phyloP scores from a whole-genome alignment of 164 flowering plant genomes.

The Chimonanthus praecox region DNA sequence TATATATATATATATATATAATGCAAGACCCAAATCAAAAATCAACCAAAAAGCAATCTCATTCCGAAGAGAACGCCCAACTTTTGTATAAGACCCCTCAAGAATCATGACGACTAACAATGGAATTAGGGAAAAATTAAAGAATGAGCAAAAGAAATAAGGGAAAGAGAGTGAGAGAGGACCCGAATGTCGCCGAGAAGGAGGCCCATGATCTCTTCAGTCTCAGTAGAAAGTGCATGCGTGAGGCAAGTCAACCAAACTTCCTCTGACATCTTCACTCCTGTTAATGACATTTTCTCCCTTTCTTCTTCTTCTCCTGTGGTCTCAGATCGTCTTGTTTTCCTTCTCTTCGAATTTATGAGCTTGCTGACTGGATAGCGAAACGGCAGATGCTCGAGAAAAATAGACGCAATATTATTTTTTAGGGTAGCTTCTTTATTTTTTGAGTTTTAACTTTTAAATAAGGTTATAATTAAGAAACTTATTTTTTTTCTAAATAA shows the following conservation, averaged over 20 bases:
- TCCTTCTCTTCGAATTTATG: neutral
- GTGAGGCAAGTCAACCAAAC: conserved; percentile 91
- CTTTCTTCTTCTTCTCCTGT: neutral
- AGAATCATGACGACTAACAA: too few relatives aligned
- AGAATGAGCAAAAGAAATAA: too few relatives aligned
- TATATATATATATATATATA: neutral
- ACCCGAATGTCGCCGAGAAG: conserved; percentile 96
- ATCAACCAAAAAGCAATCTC: neutral
- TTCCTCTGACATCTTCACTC: conserved; percentile 89
- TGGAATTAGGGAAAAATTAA: neutral
- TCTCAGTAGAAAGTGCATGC: conserved; percentile 90
- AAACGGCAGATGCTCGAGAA: too few relatives aligned
- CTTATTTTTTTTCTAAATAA: too few relatives aligned
- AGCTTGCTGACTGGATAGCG: too few relatives aligned
- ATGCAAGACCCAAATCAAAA: too few relatives aligned
- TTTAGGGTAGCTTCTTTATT: too few relatives aligned
- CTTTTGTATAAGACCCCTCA: neutral
- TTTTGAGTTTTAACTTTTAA: too few relatives aligned
- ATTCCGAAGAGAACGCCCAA: too few relatives aligned
- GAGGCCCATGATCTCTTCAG: conserved; percentile 98
- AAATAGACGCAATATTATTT: too few relatives aligned
- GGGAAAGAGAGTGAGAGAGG: neutral
- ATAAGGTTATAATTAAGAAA: too few relatives aligned
- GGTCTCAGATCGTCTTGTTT: neutral
- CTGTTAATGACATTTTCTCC: conserved; percentile 32